Evolutionary conservation across 305 asterid genomes (phyloP).

Genomic region (Rubia balearica): DNA sequence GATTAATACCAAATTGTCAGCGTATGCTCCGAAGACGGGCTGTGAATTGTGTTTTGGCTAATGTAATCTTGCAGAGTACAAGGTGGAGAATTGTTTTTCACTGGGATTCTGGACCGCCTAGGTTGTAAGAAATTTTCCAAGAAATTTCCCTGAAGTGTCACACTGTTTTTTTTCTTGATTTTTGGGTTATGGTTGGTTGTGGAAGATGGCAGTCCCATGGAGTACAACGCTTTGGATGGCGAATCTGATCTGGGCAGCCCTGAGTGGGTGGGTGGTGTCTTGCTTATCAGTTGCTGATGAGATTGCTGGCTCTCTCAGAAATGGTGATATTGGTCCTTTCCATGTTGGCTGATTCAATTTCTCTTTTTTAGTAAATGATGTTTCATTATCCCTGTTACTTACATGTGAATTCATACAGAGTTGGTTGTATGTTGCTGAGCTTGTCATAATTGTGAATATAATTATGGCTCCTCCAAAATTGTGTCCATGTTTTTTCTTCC

Average conservation of each 20-base stretch:
- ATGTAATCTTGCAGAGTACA: neutral
- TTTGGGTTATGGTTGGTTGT: neutral
- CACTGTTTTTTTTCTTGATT: neutral
- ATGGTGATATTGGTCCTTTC: constrained; percentile 53
- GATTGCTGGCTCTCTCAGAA: constrained; percentile 48
- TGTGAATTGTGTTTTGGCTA: neutral
- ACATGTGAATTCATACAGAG: neutral
- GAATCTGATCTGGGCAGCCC: constrained; percentile 61
- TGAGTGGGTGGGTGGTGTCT: constrained; percentile 57
- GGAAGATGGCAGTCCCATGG: constrained; percentile 72
- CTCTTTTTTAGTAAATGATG: neutral
- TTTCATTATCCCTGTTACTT: neutral
- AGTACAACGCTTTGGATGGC: constrained; percentile 53
- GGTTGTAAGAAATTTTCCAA: neutral
- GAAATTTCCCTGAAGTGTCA: neutral
- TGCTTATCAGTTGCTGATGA: constrained; percentile 76
- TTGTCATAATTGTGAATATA: neutral
- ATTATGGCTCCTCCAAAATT: neutral
- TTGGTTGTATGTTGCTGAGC: neutral
- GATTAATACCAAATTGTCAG: constrained; percentile 6
- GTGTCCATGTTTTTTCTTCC: neutral
- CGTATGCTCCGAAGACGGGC: neutral
- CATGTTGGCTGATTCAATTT: constrained; percentile 37
- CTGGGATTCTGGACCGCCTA: neutral
- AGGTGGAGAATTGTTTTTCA: neutral